A percentile compares a stretch with the other conserved stretches of the same genome.
These are phyloP conservation scores for Cocos nucifera DNA, from an alignment of 176 grass and related monocot genomes.

Conservation along the genomic window DNA sequence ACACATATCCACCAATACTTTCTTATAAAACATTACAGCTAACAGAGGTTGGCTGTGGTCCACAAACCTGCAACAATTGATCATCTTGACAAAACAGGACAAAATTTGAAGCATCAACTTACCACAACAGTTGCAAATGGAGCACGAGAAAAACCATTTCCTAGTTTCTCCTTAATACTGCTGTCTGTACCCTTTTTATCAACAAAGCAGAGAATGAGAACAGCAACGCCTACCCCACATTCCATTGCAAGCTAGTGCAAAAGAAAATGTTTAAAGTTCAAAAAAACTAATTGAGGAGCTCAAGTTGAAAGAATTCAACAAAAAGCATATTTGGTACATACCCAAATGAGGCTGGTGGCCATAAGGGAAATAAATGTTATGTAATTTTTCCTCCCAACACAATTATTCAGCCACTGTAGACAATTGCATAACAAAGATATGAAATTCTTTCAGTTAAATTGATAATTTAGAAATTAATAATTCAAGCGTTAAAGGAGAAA, in stretches of 20 bases:
- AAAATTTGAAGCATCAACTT: slow-evolving; percentile 25
- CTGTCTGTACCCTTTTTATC: slow-evolving; percentile 48
- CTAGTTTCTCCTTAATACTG: slow-evolving; percentile 75
- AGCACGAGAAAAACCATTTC: slow-evolving; percentile 80
- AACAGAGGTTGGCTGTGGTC: too few relatives aligned
- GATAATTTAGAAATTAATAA: slow-evolving; percentile 14
- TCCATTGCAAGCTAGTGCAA: slow-evolving; percentile 70
- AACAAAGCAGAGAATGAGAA: slow-evolving; percentile 73
- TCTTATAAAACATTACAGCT: too few relatives aligned
- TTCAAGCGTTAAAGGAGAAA: slow-evolving; percentile 3
- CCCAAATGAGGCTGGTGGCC: slow-evolving; percentile 88
- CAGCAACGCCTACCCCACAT: slow-evolving; percentile 78
- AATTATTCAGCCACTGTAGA: slow-evolving; percentile 96
- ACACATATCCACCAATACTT: too few relatives aligned
- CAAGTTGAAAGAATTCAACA: too few relatives aligned
- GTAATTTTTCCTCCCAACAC: slow-evolving; percentile 96
- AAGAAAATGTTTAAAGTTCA: background rate
- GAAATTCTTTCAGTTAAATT: slow-evolving; percentile 12
- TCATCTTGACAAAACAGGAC: too few relatives aligned
- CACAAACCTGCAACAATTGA: too few relatives aligned
- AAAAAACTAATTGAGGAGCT: too few relatives aligned
- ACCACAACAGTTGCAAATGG: slow-evolving; percentile 92
- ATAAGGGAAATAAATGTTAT: slow-evolving; percentile 83
- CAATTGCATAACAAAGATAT: slow-evolving; percentile 22
- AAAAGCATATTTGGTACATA: slow-evolving; percentile 16